These are phyloP conservation scores for Gossypium australe DNA, from an alignment of 345 rosid genomes.

Conservation along the genomic window DNA sequence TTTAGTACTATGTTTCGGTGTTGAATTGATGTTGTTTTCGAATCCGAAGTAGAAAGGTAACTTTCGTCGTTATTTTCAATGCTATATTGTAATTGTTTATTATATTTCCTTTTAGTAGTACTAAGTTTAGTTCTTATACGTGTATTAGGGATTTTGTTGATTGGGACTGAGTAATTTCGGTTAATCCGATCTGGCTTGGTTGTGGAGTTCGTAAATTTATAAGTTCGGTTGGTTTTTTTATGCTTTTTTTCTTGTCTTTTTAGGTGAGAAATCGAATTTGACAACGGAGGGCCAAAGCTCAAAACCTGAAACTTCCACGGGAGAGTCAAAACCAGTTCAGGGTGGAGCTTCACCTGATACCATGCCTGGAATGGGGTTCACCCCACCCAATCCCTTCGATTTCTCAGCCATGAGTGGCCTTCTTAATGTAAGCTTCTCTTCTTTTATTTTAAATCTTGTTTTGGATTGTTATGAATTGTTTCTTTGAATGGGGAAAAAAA, in stretches of 20 bases:
- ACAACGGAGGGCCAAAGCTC: conserved; percentile 23
- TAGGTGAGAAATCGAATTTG: conserved; percentile 45
- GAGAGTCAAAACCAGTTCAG: conserved; percentile 40
- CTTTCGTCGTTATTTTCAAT: background rate
- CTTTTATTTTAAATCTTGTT: background rate
- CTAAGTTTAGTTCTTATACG: background rate
- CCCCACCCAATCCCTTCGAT: conserved; percentile 63
- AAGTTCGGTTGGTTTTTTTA: background rate
- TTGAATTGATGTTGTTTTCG: background rate
- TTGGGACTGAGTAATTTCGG: background rate
- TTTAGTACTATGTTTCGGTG: background rate
- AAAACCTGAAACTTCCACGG: conserved; percentile 48
- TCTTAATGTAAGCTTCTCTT: conserved; percentile 51
- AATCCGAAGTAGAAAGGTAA: background rate
- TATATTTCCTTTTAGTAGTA: background rate
- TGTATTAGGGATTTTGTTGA: background rate
- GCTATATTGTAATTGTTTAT: background rate
- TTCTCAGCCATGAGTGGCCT: conserved; percentile 84
- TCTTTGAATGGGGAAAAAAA: background rate
- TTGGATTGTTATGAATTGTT: background rate
- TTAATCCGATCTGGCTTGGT: background rate
- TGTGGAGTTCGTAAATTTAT: background rate
- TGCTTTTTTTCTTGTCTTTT: background rate
- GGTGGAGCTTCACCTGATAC: conserved; percentile 32
- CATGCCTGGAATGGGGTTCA: conserved; percentile 30